These are phyloP conservation scores for Pseudopithomyces maydicus DNA, from an alignment of 2,329 filamentous ascomycete genomes.

Conservation along the genomic window DNA sequence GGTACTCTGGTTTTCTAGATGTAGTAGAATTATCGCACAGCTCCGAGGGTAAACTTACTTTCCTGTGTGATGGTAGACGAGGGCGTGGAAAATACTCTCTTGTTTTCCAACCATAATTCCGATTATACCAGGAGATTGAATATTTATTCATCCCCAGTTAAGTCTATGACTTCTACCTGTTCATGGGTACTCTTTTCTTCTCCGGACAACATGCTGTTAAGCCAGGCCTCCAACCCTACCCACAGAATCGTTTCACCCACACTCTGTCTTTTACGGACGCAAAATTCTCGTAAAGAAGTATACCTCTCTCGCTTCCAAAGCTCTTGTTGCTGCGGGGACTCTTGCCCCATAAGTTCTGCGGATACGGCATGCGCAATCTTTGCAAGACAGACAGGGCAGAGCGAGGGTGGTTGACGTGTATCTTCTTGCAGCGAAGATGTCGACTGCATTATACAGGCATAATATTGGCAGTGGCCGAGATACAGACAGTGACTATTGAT, in stretches of 20 bases:
- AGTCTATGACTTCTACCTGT: background rate
- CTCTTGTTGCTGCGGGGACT: constrained; percentile 15
- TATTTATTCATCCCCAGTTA: background rate
- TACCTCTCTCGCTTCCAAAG: constrained; percentile 45
- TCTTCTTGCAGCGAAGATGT: constrained; percentile 64
- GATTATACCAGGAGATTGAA: background rate
- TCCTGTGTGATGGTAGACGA: too few species aligned
- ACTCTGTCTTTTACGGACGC: constrained; percentile 44
- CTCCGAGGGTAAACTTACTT: too few species aligned
- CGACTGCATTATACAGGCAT: constrained; percentile 68
- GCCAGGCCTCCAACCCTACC: constrained; percentile 23
- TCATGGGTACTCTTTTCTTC: background rate
- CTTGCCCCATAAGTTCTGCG: constrained; percentile 29
- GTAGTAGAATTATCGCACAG: too few species aligned
- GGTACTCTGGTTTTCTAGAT: too few species aligned
- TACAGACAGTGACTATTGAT: constrained; percentile 65
- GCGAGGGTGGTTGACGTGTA: constrained; percentile 65
- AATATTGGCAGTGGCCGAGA: constrained; percentile 68
- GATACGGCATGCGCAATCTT: constrained; percentile 52
- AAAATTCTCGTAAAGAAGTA: constrained; percentile 49
- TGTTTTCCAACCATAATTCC: too few species aligned
- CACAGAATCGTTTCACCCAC: constrained; percentile 16
- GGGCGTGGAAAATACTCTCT: too few species aligned
- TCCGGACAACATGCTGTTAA: background rate
- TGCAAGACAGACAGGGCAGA: constrained; percentile 64